Evolutionary conservation across 2,329 filamentous ascomycete species (phyloP).

Genomic region (Penicillium expansum): DNA sequence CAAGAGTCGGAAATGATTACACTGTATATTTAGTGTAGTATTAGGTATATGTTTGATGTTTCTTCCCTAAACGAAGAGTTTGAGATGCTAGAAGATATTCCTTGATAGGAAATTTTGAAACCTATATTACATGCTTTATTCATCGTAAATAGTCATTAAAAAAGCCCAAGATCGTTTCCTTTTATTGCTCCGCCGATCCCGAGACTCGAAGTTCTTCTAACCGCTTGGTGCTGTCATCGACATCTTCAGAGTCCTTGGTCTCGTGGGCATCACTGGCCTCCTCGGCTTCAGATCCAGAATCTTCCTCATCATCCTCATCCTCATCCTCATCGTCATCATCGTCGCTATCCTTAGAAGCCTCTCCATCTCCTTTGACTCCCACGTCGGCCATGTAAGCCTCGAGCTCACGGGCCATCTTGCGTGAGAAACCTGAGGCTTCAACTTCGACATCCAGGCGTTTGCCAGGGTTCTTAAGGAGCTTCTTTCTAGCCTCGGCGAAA

Average conservation of each 20-base stretch:
- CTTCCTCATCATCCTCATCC: constrained; percentile 34
- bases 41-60: background rate
- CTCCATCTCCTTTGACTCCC: constrained; percentile 56
- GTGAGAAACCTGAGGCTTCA: constrained; percentile 91
- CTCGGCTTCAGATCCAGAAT: constrained; percentile 34
- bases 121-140: constrained; percentile 26
- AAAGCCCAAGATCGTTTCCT: constrained; percentile 4
- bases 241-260: constrained; percentile 19
- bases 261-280: constrained; percentile 37
- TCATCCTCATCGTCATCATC: constrained; percentile 41
- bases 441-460: constrained; percentile 80
- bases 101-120: constrained; percentile 6
- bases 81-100: background rate
- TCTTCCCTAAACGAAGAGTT: background rate
- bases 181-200: constrained; percentile 18
- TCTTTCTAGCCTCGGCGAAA: constrained; percentile 79
- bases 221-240: constrained; percentile 30
- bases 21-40: background rate
- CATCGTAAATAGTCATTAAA: constrained; percentile 31
- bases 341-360: constrained; percentile 31
- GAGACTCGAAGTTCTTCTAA: constrained; percentile 36
- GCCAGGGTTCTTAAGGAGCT: constrained; percentile 58
- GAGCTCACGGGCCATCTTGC: constrained; percentile 93
- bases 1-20: background rate
- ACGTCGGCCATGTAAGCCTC: constrained; percentile 82